Evolutionary conservation across 73 alveolate genomes (phyloP), one percentile per base, ranked within the genome.

Genomic region (Paramecium sonneborni): DNA sequence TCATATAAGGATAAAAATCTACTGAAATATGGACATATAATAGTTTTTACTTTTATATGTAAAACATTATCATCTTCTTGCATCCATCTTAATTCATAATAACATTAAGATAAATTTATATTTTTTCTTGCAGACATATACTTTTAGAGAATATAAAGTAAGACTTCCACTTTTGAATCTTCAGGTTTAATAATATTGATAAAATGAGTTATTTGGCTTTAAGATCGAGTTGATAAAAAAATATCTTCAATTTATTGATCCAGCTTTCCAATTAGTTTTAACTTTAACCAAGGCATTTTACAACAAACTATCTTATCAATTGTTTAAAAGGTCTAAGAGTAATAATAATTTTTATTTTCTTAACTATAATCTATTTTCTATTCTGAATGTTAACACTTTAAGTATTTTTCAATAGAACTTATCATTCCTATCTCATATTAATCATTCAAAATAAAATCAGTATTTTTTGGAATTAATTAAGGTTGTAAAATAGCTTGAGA

Each of bases 51-150:
- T 43, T 43, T 46, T 41, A 14, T 2, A 2, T 57, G 41, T 41
- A 79, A 10, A 10, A 79, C 74, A 23, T 21, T 24, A 43, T 79
- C 72, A 18, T 39, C 23, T 0, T 79, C 90, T 12, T 24, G 15
- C 90, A 79, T 79, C 90, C 90, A 79, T 46, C 74, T 79, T 24
- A 79, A 44, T 23, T 79, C 74, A 21, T 43, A 79, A 34, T 43
- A 46, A 24, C 62, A 30, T 46, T 18, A 23, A 3, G 30, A 20
- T 12, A 79, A 23, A 46, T 79, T 79, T 11, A 8, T 11, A 32
- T 23, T 41, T 38, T 38, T 20, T 11, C 18, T 43, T 0, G 35
- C 20, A 11, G 48, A 14, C 76, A 79, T 79, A 46, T 43, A 79
- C 24, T 46, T 79, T 23, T 79, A 34, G 1, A 79, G 72, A 6